Base-by-base conservation (phyloP, 139 green algal genomes). In the Chlamydomonas sphaeroides region DNA sequence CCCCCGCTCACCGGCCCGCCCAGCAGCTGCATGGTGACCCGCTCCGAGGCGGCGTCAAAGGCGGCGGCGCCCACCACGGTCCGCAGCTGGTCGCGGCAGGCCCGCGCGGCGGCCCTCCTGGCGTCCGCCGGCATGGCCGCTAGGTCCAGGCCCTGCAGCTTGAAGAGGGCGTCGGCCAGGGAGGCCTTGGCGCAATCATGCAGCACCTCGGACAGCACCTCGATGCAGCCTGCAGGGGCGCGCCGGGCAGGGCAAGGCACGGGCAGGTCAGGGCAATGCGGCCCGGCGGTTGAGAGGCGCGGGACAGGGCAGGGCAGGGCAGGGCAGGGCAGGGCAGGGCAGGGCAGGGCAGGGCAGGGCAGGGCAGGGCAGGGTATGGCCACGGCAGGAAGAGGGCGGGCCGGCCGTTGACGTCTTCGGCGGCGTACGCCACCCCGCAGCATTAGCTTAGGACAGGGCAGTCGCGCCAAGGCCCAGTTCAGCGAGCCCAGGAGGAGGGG, bases 11-110 rank as follows among this genome's bases (percentile, higher is more conserved):
- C 73, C 73, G 73, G 39, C 28, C 59, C 59, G 26, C 73, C 57
- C 39, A 70, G 26, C 18, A 80, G 59, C 73, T 80, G 73, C 59
- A 80, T 45, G 17, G 73, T 80, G 39, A 80, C 73, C 0, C 59
- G 57, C 59, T 70, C 59, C 30, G 59, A 70, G 30, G 1, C 10
- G n/a, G n/a, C 11, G 73, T 80, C 73, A 26, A 70, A 80, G 35
- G 45, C 59, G 26, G 36, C 41, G 0, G 39, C 6, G 20, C 73
- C 73, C 38, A 80, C 59, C 39, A 66, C 15, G 1, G 2, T n/a
- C 18, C 73, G 73, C 30, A 80, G 59, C 59, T 33, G 73, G 25
- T 80, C 59, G n/a, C 59, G 15, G 15, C 39, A 57, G 1, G 73
- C 59, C 59, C 59, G 28, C 6, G 59, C 53, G 11, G 53, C 53